Evolutionary conservation across 2,329 filamentous ascomycete species (phyloP), one percentile per base, ranked within the genome.

Genomic region (Dendryphion nanum): DNA sequence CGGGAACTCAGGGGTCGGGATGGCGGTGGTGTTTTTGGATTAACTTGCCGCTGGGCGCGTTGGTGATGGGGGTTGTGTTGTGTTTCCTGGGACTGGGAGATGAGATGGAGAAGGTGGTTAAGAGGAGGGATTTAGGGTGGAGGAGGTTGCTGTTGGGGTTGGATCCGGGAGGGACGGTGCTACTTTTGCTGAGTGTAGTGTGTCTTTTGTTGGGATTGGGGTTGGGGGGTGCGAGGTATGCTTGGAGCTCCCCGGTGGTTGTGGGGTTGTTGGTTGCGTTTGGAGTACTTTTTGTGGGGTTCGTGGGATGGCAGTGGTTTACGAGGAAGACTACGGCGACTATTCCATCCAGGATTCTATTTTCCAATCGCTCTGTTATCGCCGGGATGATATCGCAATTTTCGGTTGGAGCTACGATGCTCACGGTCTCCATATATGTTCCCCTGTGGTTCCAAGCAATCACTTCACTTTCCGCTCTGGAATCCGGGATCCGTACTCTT

Each of bases 1-100:
- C 70, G 3, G 66, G 67, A 18, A 57, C 61, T 26, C 46, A 59
- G 19, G 51, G 64, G 5, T 64, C 67, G 2, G n/a, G n/a, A n/a
- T 73, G 71, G 70, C 49, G 71, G 30, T 73, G 69, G 69, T 74
- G 63, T 41, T 67, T 67, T 42, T 64, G 57, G 34, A 76, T 78
- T 54, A 78, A 79, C 38, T 55, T 79, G 1, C 75, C 75, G 0
- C 63, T 78, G n/a, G 72, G 72, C 15, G 68, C 55, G 3, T 41
- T 74, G 15, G 72, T 70, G 1, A 47, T 62, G 4, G 45, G 57
- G 2, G 47, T 59, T 17, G 54, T 64, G 5, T 50, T 62, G 21
- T 41, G 64, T 14, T 38, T 69, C 35, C 47, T 69, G 29, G 53
- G 62, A 24, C 24, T 60, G 7, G 50, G 62, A 1, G 61, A 66